A percentile compares a stretch with the other conserved stretches of the same genome.
These are phyloP conservation scores for Otatea glauca DNA, from an alignment of 176 grass and related monocot species.

Conservation along the genomic window DNA sequence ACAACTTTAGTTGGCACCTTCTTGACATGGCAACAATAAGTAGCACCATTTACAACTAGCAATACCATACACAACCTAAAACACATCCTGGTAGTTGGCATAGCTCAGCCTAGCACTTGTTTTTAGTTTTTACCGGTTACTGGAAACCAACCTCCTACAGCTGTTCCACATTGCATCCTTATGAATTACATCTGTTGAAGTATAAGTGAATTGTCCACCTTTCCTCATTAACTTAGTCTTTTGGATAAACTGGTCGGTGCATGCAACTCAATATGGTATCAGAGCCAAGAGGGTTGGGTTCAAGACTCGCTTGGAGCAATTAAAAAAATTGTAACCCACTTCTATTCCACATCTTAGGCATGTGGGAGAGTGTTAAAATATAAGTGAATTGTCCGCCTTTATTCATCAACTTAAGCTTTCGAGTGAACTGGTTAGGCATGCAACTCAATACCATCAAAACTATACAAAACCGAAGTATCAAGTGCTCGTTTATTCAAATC, in stretches of 20 bases:
- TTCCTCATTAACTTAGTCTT: too few relatives aligned
- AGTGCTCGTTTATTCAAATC: not conserved
- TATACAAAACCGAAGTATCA: not conserved
- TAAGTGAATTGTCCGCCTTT: too few relatives aligned
- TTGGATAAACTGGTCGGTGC: too few relatives aligned
- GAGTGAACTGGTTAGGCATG: too few relatives aligned
- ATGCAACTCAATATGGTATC: too few relatives aligned
- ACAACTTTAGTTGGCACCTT: not conserved
- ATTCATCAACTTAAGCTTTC: too few relatives aligned
- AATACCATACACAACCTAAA: constrained; percentile 8
- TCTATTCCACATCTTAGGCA: too few relatives aligned
- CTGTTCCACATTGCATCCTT: not conserved
- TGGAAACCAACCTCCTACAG: not conserved
- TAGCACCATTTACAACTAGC: constrained; percentile 16
- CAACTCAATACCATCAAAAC: not conserved
- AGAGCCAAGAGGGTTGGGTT: too few relatives aligned
- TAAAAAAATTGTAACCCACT: too few relatives aligned
- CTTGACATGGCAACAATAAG: not conserved
- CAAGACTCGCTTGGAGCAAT: too few relatives aligned
- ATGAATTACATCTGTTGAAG: not conserved
- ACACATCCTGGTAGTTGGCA: not conserved
- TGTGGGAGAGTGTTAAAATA: too few relatives aligned
- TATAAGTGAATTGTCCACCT: too few relatives aligned
- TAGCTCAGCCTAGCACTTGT: constrained; percentile 3
- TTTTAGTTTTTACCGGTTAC: constrained; percentile 27